Conservation (phyloP, 768 basidiomycete species). For the Rhodotorula sphaerocarpa region DNA sequence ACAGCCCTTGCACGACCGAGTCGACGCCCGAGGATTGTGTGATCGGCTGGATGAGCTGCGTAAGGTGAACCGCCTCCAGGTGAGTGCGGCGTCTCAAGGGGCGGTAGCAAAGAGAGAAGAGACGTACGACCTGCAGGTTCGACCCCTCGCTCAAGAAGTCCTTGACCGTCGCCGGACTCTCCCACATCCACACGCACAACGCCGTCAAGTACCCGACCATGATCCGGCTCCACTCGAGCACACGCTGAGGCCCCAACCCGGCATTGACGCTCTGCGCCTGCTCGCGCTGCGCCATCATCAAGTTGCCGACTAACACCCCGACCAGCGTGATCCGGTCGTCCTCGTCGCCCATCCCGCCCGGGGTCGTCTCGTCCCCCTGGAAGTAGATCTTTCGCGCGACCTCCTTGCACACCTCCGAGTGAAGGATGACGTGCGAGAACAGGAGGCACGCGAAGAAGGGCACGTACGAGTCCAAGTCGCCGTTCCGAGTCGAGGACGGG, state of each 20-base stretch:
- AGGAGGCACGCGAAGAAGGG: slow-evolving; percentile 58
- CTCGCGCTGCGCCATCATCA: slow-evolving; percentile 74
- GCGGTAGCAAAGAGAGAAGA: not conserved
- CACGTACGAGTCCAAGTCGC: slow-evolving; percentile 48
- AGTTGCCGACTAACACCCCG: slow-evolving; percentile 77
- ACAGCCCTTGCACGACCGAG: slow-evolving; percentile 76
- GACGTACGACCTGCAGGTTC: slow-evolving; percentile 76
- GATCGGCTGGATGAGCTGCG: slow-evolving; percentile 84
- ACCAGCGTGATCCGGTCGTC: slow-evolving; percentile 60
- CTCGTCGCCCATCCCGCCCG: slow-evolving; percentile 44
- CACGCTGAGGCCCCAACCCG: slow-evolving; percentile 56
- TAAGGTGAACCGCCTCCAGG: no score
- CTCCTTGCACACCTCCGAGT: slow-evolving; percentile 47
- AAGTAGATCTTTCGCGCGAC: slow-evolving; percentile 45
- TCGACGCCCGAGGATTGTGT: slow-evolving; percentile 82
- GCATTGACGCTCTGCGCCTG: slow-evolving; percentile 45
- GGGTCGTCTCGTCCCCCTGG: slow-evolving; percentile 36
- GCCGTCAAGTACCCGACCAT: slow-evolving; percentile 76
- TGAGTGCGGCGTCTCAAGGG: no score
- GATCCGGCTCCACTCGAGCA: slow-evolving; percentile 80
- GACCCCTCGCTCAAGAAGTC: slow-evolving; percentile 81
- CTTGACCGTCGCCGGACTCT: slow-evolving; percentile 75
- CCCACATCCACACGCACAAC: slow-evolving; percentile 91
- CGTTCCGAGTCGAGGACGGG: slow-evolving; percentile 44
- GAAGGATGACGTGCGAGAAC: slow-evolving; percentile 69